Percentiles rank a stretch among this genome's conserved stretches.
Evolutionary conservation across 805 yeast species (phyloP).

Genomic region (Debaryomyces tyrocola): DNA sequence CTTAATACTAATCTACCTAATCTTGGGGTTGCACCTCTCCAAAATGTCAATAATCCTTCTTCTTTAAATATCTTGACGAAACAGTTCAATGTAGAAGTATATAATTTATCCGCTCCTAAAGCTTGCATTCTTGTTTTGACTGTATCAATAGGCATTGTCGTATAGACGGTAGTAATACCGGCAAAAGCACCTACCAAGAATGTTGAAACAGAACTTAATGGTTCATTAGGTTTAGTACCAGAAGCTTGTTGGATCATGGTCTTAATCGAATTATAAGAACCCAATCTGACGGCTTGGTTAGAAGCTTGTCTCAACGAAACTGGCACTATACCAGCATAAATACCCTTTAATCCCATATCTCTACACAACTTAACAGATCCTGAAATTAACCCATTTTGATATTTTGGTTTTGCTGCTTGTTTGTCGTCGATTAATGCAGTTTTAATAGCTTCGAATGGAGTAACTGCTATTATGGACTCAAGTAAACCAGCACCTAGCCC

Average conservation of each 20-base stretch:
- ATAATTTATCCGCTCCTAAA: conserved; percentile 69
- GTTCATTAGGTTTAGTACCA: conserved; percentile 65
- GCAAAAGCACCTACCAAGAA: conserved; percentile 89
- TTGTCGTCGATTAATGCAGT: conserved; percentile 95
- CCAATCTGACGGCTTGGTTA: conserved; percentile 91
- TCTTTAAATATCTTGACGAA: conserved; percentile 75
- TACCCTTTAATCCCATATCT: conserved; percentile 80
- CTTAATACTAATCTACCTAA: conserved; percentile 87
- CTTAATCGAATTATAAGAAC: conserved; percentile 88
- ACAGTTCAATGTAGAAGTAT: conserved; percentile 78
- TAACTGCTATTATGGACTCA: conserved; percentile 90
- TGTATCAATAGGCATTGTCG: conserved; percentile 95
- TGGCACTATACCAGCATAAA: conserved; percentile 88
- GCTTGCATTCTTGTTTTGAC: conserved; percentile 98
- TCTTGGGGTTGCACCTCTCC: conserved; percentile 99
- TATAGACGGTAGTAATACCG: conserved; percentile 84
- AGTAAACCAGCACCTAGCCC: conserved; percentile 97
- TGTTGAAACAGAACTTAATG: conserved; percentile 75
- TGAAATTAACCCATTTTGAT: conserved; percentile 59
- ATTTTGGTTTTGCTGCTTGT: conserved; percentile 72
- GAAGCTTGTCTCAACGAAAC: conserved; percentile 96
- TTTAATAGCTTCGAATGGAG: conserved; percentile 96
- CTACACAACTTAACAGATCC: conserved; percentile 66
- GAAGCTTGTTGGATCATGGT: conserved; percentile 70
- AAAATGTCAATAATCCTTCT: conserved; percentile 87